phyloP scores from a whole-genome alignment of 169 alveolate species.

The Perkinsus marinus region DNA sequence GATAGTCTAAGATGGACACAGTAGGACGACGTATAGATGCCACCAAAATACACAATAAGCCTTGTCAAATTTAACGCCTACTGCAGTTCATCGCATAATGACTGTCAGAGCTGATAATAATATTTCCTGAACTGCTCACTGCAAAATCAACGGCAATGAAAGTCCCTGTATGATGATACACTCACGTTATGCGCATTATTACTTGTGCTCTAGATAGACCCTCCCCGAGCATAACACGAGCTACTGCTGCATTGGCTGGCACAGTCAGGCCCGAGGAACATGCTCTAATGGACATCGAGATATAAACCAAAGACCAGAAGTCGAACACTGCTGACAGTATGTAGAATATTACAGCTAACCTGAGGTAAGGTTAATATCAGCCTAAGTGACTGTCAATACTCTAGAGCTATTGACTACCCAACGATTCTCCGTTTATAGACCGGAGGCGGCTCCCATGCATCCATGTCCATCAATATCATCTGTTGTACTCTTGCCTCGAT shows the following conservation, averaged over 20 bases:
- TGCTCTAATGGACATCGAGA: background rate
- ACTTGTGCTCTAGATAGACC: background rate
- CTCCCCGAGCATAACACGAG: background rate
- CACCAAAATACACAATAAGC: background rate
- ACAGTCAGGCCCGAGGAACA: background rate
- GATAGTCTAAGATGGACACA: background rate
- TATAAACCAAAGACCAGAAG: background rate
- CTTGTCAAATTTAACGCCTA: no score
- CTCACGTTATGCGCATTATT: no score
- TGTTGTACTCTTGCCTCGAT: background rate
- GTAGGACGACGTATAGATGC: background rate
- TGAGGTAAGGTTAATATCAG: background rate
- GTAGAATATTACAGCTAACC: background rate
- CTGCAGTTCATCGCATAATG: no score
- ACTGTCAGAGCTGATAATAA: no score
- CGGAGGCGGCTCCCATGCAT: background rate
- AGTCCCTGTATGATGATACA: no score
- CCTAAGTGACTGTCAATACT: no score
- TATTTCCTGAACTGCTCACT: no score
- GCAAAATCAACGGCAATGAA: no score
- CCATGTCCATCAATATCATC: background rate
- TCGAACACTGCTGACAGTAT: background rate
- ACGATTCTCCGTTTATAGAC: background rate
- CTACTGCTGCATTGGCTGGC: background rate
- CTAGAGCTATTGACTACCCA: background rate